Percentiles rank a stretch among this genome's conserved stretches.
Evolutionary conservation across 176 grass and related monocot species (phyloP).

Genomic region (Bothriochloa decipiens): DNA sequence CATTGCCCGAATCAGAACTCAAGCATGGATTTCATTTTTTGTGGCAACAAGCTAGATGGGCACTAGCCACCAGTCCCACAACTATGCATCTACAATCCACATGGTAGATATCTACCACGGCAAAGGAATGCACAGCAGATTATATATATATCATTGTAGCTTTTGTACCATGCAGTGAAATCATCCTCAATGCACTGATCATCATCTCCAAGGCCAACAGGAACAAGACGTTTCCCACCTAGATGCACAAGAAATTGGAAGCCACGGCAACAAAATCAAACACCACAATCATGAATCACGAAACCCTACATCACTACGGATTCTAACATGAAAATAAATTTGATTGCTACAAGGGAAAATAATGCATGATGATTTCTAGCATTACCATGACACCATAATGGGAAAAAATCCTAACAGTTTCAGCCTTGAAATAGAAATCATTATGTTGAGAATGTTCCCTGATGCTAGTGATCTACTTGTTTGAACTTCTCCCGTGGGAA

Average conservation of each 20-base stretch:
- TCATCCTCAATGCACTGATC: slow-evolving; percentile 99
- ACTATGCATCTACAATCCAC: neutral
- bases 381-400: neutral
- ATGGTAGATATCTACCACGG: neutral
- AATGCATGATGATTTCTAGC: neutral
- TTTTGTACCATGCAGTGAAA: slow-evolving; percentile 80
- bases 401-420: neutral
- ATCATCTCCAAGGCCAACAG: slow-evolving; percentile 92
- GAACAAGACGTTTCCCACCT: slow-evolving; percentile 86
- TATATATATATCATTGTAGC: slow-evolving; percentile 19
- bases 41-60: slow-evolving; percentile 11
- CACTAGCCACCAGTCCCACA: neutral
- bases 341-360: neutral
- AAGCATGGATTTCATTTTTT: neutral
- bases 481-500: neutral
- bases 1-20: neutral
- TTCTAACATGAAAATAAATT: neutral
- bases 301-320: neutral
- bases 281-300: slow-evolving; percentile 1
- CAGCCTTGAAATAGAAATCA: neutral
- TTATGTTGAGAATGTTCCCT: neutral
- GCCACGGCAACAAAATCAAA: neutral
- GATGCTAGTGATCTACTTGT: neutral
- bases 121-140: neutral
- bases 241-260: slow-evolving; percentile 31